A percentile compares a stretch with the other conserved stretches of the same genome.
phyloP scores from a whole-genome alignment of 129 eudicot species.

The Helianthus tuberosus region DNA sequence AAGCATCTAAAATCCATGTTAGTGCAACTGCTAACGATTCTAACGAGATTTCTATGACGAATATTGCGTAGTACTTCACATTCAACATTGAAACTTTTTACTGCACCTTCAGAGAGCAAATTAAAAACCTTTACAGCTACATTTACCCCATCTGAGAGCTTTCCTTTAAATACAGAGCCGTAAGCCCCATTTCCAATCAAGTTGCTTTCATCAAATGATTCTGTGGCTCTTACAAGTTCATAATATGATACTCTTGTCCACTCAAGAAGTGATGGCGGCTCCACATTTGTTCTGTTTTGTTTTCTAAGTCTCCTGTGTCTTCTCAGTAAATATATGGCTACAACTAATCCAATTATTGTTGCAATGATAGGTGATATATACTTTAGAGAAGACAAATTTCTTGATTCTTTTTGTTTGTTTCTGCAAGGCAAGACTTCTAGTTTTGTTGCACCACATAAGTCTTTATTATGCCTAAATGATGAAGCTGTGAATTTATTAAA shows the following conservation, averaged over 20 bases:
- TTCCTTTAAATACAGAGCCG: constrained; percentile 32
- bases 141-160: constrained; percentile 21
- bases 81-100: constrained; percentile 50
- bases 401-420: not conserved
- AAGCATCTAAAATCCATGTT: constrained; percentile 49
- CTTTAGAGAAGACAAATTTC: constrained; percentile 18
- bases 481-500: constrained; percentile 30
- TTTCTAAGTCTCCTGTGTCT: not conserved
- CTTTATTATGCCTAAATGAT: constrained; percentile 31
- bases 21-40: constrained; percentile 44
- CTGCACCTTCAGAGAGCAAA: constrained; percentile 32
- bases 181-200: constrained; percentile 48
- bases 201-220: constrained; percentile 35
- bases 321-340: not conserved
- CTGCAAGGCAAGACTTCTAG: constrained; percentile 25
- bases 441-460: constrained; percentile 27
- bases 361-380: constrained; percentile 19
- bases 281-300: not conserved
- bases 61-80: constrained; percentile 46
- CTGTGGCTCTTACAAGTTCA: constrained; percentile 43
- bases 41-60: constrained; percentile 52
- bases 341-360: not conserved
- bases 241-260: constrained; percentile 42
- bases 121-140: constrained; percentile 47
- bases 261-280: not conserved